phyloP scores from a whole-genome alignment of 257 asterid genomes.

The Osmanthus fragrans region DNA sequence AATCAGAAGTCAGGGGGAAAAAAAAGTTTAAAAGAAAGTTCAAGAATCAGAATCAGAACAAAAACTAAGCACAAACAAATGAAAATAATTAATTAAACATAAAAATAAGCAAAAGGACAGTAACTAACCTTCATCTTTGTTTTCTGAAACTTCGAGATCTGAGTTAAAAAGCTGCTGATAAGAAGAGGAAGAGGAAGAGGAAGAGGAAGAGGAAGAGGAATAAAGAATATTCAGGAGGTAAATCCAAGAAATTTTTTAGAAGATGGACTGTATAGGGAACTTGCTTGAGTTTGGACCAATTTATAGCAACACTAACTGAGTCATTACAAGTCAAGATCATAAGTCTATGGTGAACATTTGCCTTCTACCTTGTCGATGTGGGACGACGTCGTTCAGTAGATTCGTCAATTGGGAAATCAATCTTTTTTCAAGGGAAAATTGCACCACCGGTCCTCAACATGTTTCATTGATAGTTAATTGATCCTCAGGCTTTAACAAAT shows the following conservation, averaged over 20 bases:
- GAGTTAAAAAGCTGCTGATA: neutral
- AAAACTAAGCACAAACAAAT: neutral
- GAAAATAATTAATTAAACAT: neutral
- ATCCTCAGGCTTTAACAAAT: neutral
- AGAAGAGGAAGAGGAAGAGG: too few species aligned
- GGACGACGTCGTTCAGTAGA: constrained; percentile 19
- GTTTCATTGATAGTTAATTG: neutral
- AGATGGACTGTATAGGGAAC: neutral
- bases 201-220: neutral
- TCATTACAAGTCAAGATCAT: constrained; percentile 31
- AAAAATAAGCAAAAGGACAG: neutral
- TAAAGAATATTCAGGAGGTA: neutral
- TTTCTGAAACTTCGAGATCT: too few species aligned
- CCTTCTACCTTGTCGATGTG: neutral
- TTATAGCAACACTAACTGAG: constrained; percentile 25
- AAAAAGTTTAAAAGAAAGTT: neutral
- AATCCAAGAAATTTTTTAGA: neutral
- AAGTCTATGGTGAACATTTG: constrained; percentile 14
- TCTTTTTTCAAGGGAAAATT: neutral
- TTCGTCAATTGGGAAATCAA: constrained; percentile 5
- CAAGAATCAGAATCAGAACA: constrained; percentile 19
- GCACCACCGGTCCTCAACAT: neutral
- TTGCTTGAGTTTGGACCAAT: neutral
- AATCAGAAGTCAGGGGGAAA: neutral
- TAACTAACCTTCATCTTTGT: constrained; percentile 27